Evolutionary conservation across 306 rosid genomes (phyloP), one percentile per base, ranked within the genome.

Genomic region (Acacia crassicarpa): DNA sequence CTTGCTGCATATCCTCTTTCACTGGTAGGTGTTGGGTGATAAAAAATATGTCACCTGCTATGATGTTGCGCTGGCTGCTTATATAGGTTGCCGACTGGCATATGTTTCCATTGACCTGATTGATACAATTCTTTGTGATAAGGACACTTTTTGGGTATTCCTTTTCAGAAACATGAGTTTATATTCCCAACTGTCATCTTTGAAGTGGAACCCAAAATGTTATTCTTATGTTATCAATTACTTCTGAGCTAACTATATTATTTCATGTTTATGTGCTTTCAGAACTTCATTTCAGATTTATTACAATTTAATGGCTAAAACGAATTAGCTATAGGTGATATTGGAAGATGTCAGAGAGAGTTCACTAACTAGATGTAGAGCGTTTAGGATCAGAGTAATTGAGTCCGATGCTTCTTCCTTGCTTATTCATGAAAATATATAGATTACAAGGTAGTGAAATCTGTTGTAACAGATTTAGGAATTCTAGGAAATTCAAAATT

Each of bases 1-100:
- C 95, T 95, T 89, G 98, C 86, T 84, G 95, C 94, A 78, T 95
- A 90, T 87, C 98, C 98, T 81, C 98, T 95, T 81, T 95, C 90
- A 72, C 72, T 93, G 90, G 98, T 93, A 71, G 83, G 97, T 83
- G 71, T 48, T 66, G 65, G 27, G 25, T 67, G 53, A 8, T 56
- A 22, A 65, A 38, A 59, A 73, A 81, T 78, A 65, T 73, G 54
- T 77, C 56, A 56, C 23, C 32, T 40, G 4, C 53, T 19, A 63
- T 8, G 59, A 40, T 69, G 27, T n/a, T 17, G 3, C 2, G 35
- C 8, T 82, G 59, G 25, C 82, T 68, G 23, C 58, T 58, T 23
- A 4, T 33, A 20, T 41, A 23, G 48, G 69, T 74, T 75, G 46
- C 35, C 27, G 27, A 43, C 32, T 80, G 72, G 59, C 22, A 45